Evolutionary conservation across 805 yeast species (phyloP).

Genomic region (Pichia californica): DNA sequence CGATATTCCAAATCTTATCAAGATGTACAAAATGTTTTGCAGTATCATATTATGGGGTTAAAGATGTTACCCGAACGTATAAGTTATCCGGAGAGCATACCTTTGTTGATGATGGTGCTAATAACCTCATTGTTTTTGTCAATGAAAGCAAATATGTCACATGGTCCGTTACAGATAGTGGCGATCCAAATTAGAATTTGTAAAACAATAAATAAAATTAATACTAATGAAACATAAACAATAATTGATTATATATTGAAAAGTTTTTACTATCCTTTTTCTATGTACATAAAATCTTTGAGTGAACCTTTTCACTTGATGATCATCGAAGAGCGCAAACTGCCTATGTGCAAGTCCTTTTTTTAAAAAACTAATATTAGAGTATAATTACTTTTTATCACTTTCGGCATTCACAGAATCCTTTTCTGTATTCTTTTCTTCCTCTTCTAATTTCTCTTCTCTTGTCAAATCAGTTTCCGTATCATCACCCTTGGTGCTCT

Average conservation of each 20-base stretch:
- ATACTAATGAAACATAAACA: no score
- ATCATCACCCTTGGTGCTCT: slow-evolving; percentile 23
- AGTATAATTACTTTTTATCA: no score
- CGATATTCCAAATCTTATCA: not conserved
- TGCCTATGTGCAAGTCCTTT: no score
- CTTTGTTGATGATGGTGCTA: slow-evolving; percentile 25
- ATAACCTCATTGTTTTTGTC: slow-evolving; percentile 19
- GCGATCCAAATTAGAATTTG: slow-evolving; percentile 19
- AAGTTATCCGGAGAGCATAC: slow-evolving; percentile 23
- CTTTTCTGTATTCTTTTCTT: not conserved
- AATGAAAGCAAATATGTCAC: slow-evolving; percentile 15
- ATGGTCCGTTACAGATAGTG: slow-evolving; percentile 28
- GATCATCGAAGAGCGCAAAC: no score
- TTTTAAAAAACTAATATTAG: no score
- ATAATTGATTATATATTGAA: no score
- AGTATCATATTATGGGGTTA: slow-evolving; percentile 24
- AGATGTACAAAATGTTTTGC: slow-evolving; percentile 20
- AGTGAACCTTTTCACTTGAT: no score
- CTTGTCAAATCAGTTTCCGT: slow-evolving; percentile 17
- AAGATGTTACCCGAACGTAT: slow-evolving; percentile 24
- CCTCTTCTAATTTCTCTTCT: slow-evolving; percentile 1
- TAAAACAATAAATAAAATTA: no score
- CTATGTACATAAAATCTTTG: no score
- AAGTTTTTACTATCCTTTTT: no score
- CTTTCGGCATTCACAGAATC: no score